A percentile compares a stretch with the other conserved stretches of the same genome.
phyloP scores from a whole-genome alignment of 257 asterid species.

The Scutellaria barbata region DNA sequence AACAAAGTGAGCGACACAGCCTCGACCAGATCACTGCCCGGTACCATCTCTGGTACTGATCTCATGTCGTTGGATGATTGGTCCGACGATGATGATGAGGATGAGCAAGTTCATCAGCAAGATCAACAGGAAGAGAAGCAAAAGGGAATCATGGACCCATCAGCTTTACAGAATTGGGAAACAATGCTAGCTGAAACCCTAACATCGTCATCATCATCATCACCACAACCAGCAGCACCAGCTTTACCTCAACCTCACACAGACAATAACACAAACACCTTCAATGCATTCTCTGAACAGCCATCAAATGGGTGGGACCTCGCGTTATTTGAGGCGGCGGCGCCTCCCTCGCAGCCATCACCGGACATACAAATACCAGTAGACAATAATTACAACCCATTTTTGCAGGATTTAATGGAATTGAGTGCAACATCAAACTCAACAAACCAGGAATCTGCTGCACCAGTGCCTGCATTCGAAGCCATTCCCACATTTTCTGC shows the following conservation, averaged over 20 bases:
- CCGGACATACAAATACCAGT: constrained; percentile 27
- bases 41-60: constrained; percentile 55
- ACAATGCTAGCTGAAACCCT: constrained; percentile 48
- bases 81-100: constrained; percentile 31
- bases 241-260: constrained; percentile 23
- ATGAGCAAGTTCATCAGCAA: constrained; percentile 8
- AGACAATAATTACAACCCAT: constrained; percentile 60
- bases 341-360: constrained; percentile 28
- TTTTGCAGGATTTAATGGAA: constrained; percentile 51
- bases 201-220: constrained; percentile 17
- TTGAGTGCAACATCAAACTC: constrained; percentile 11
- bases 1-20: constrained; percentile 53
- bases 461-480: constrained; percentile 43
- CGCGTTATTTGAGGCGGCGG: constrained; percentile 41
- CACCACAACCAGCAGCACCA: not conserved
- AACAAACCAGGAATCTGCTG: constrained; percentile 20
- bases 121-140: constrained; percentile 28
- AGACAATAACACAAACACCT: constrained; percentile 41
- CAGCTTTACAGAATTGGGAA: constrained; percentile 54
- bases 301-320: constrained; percentile 45
- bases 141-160: constrained; percentile 10
- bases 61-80: constrained; percentile 60
- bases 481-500: constrained; percentile 60
- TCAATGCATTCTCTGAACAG: constrained; percentile 34
- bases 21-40: constrained; percentile 66